Conservation (phyloP, 2,329 filamentous ascomycete genomes). For the Zarea fungicola region DNA sequence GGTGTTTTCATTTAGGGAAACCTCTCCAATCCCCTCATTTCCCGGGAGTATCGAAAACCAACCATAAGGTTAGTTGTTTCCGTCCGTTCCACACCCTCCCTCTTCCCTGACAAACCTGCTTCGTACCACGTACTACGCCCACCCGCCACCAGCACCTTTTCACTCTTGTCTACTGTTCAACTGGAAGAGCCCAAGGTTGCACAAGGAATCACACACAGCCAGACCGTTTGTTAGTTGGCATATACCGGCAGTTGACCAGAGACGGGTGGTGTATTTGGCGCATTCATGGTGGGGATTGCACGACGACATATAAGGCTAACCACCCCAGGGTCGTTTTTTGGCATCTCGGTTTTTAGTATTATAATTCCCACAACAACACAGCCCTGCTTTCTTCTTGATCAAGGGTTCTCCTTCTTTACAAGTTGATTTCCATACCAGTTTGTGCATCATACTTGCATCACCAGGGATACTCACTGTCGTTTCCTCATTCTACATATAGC, state of each 20-base stretch:
- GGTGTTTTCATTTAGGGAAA: neutral
- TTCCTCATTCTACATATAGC: neutral
- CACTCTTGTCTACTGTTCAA: neutral
- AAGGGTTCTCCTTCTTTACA: neutral
- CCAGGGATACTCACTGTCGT: neutral
- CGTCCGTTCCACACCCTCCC: neutral
- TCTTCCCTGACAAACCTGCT: no score
- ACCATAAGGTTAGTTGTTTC: neutral
- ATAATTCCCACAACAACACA: neutral
- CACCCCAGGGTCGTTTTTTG: neutral
- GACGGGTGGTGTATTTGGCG: neutral
- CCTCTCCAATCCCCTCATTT: neutral
- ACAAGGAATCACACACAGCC: neutral
- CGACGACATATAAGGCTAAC: conserved; percentile 3
- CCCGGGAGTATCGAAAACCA: neutral
- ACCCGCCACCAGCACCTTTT: neutral
- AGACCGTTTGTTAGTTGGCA: neutral
- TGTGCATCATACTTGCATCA: neutral
- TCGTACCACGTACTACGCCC: no score
- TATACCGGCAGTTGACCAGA: neutral
- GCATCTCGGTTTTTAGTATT: neutral
- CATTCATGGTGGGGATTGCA: neutral
- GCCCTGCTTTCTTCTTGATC: neutral
- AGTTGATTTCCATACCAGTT: neutral
- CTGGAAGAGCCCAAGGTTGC: neutral